Percentiles rank a stretch among this genome's conserved stretches.
These are phyloP conservation scores for Ceratocystis ficicola DNA, from an alignment of 2,329 filamentous ascomycete genomes.

Conservation along the genomic window DNA sequence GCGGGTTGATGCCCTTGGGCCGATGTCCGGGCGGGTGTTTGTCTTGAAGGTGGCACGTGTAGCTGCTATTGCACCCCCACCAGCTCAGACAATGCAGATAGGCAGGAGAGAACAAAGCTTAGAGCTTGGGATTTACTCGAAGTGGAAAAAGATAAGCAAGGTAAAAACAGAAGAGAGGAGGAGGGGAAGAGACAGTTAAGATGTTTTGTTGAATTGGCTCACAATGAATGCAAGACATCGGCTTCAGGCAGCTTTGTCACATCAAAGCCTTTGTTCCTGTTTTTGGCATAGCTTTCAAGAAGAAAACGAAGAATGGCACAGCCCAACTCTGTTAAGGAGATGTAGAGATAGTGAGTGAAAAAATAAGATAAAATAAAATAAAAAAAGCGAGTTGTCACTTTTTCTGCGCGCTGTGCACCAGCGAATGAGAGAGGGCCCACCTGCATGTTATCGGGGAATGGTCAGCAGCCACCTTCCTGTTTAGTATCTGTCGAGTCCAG, in stretches of 20 bases:
- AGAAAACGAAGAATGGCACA: no score
- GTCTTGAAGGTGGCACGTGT: not conserved
- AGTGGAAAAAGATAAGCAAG: not conserved
- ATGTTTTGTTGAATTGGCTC: not conserved
- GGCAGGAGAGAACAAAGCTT: not conserved
- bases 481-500: not conserved
- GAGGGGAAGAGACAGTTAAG: not conserved
- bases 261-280: not conserved
- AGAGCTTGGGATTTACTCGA: not conserved
- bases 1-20: not conserved
- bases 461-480: not conserved
- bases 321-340: no score
- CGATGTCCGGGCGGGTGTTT: not conserved
- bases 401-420: not conserved
- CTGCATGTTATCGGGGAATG: not conserved
- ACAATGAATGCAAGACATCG: not conserved
- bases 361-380: no score
- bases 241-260: not conserved
- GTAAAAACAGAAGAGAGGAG: not conserved
- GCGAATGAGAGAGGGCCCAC: not conserved
- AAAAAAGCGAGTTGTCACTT: not conserved
- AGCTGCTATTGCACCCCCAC: not conserved
- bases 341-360: no score
- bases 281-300: no score
- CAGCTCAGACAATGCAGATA: not conserved